Base-by-base conservation (phyloP, 345 rosid species). In the Eutrema heterophyllum region DNA sequence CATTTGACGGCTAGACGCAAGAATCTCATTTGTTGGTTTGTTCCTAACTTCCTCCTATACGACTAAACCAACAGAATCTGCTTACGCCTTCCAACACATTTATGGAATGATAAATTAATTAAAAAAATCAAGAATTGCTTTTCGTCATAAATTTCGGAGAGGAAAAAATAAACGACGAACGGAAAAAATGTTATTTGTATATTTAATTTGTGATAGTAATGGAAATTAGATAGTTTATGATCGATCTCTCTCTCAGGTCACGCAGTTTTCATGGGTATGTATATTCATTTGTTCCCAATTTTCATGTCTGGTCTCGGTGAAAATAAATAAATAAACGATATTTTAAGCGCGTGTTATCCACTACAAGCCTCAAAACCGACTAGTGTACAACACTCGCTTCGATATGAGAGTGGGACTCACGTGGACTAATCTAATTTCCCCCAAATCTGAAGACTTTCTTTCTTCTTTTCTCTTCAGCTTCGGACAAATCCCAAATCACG, bases 381-480 rank as follows among this genome's bases (percentile, higher is more conserved):
- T 48, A 64, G 56, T 57, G 56, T 0, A 57, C 0, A 65, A 2
- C 68, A 77, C 80, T 68, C 72, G 39, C 80, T 65, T 32, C 4
- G 1, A n/a, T 5, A 4, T 39, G 71, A 64, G 75, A 70, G 60
- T 76, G 75, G n/a, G 53, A 21, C 66, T 70, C 80, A 40, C 62
- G 59, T 16, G 59, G 8, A 71, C 72, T 60, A 35, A 44, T 62
- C 64, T 29, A 40, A 21, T 60, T 51, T 51, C 48, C 70, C 58
- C 56, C 74, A 75, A 68, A 75, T 75, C 74, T 43, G 59, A 69
- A 70, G 67, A 64, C 75, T 71, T 32, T 26, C 67, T 18, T n/a
- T 59, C 36, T 58, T 10, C 6, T 52, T 5, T 35, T 56, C 32
- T 58, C 56, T 35, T 56, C 64, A 24, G 30, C 56, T 70, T 57